Evolutionary conservation across 139 green algal genomes (phyloP).

Genomic region (Chlorella vulgaris): DNA sequence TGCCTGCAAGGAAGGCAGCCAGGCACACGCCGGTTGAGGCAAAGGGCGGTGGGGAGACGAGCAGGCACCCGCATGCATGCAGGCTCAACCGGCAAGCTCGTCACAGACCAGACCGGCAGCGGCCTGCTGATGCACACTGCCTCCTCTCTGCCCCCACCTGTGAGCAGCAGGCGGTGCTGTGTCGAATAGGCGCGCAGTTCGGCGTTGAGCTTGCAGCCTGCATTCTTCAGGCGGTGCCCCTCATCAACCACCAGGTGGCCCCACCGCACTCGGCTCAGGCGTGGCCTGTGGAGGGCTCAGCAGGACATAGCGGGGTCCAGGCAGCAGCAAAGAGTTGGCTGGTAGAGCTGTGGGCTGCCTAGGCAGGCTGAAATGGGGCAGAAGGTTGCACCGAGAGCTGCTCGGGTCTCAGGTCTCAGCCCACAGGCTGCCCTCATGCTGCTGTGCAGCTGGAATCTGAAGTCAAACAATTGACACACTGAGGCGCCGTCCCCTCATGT

Average conservation of each 20-base stretch:
- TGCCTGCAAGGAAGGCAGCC: constrained; percentile 66
- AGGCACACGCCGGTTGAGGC: neutral
- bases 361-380: too few species aligned
- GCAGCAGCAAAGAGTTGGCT: too few species aligned
- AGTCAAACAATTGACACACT: too few species aligned
- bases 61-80: neutral
- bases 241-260: constrained; percentile 70
- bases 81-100: too few species aligned
- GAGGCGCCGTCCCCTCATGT: too few species aligned
- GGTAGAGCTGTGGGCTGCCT: neutral
- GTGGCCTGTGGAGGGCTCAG: constrained; percentile 17
- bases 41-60: neutral
- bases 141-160: constrained; percentile 48
- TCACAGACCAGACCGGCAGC: too few species aligned
- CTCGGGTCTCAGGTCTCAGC: too few species aligned
- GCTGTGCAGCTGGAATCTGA: too few species aligned
- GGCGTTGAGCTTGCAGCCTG: constrained; percentile 74
- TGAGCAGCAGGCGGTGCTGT: constrained; percentile 70
- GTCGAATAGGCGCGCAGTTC: constrained; percentile 52
- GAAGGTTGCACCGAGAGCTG: too few species aligned
- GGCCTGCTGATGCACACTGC: too few species aligned
- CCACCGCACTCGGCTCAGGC: constrained; percentile 51
- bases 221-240: constrained; percentile 78
- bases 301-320: too few species aligned
- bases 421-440: too few species aligned